A percentile compares a stretch with the other conserved stretches of the same genome.
Conservation (phyloP, 179 eudicot genomes). For the Silene noctiflora region DNA sequence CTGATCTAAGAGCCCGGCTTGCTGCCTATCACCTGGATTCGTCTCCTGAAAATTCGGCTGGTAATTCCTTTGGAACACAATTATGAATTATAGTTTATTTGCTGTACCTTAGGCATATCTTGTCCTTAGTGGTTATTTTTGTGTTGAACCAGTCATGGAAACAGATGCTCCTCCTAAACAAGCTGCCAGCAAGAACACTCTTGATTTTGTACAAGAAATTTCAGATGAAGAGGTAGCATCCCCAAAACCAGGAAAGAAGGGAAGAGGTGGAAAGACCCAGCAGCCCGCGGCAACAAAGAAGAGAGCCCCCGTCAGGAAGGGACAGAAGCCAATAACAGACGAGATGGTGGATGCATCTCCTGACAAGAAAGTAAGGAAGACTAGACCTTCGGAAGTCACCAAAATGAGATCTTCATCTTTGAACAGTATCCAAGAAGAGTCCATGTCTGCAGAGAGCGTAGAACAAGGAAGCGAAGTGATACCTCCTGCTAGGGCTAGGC, state of each 20-base stretch:
- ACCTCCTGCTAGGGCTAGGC: constrained; percentile 49
- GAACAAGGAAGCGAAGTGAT: constrained; percentile 35
- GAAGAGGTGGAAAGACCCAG: constrained; percentile 37
- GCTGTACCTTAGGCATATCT: not conserved
- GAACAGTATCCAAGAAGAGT: constrained; percentile 24
- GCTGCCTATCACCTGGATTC: constrained; percentile 73
- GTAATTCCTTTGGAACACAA: constrained; percentile 28
- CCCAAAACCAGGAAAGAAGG: constrained; percentile 40
- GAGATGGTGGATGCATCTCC: constrained; percentile 56
- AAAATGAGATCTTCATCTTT: constrained; percentile 74
- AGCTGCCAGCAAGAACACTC: constrained; percentile 41
- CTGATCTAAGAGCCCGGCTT: constrained; percentile 52
- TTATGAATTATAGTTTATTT: not conserved
- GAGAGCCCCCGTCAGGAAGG: constrained; percentile 53
- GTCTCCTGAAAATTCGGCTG: constrained; percentile 68
- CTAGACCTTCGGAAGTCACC: constrained; percentile 81
- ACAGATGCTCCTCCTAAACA: constrained; percentile 33
- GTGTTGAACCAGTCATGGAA: constrained; percentile 45
- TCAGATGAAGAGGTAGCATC: constrained; percentile 37
- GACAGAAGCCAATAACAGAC: constrained; percentile 59
- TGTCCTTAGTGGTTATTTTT: constrained; percentile 3
- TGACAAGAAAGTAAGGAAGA: constrained; percentile 86
- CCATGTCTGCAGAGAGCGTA: constrained; percentile 14
- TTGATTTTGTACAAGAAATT: constrained; percentile 33
- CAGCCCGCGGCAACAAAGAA: constrained; percentile 53